Percentiles rank a stretch among this genome's conserved stretches.
Conservation (phyloP, 352 stramenopile species). For the Globisporangium camurandrum region DNA sequence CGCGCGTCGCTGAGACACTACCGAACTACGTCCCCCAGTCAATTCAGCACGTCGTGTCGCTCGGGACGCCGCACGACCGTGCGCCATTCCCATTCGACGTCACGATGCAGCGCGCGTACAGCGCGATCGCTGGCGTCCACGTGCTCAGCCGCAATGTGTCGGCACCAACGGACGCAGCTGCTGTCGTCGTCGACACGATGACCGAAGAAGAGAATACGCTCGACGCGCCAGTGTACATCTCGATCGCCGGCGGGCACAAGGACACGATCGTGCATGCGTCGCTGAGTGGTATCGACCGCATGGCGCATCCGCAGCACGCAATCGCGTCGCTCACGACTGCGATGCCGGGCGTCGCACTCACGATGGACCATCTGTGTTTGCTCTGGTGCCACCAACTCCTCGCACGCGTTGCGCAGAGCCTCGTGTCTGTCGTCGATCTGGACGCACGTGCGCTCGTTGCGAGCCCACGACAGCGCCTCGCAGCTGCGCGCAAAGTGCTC, state of each 20-base stretch:
- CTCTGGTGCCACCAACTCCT: conserved; percentile 84
- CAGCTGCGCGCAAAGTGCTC: conserved; percentile 32
- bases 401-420: conserved; percentile 44
- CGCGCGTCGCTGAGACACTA: conserved; percentile 49
- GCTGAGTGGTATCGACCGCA: conserved; percentile 23
- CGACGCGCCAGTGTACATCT: conserved; percentile 46
- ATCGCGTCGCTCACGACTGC: conserved; percentile 47
- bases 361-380: conserved; percentile 77
- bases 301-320: conserved; percentile 19
- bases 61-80: conserved; percentile 54
- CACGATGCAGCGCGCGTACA: conserved; percentile 58
- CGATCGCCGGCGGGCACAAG: conserved; percentile 75
- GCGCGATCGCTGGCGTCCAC: conserved; percentile 15
- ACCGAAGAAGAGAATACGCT: too few species aligned
- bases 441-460: conserved; percentile 35
- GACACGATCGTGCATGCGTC: conserved; percentile 68
- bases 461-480: conserved; percentile 29
- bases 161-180: conserved; percentile 2
- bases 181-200: too few species aligned
- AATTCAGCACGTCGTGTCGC: conserved; percentile 68
- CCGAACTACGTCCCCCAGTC: conserved; percentile 68
- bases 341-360: conserved; percentile 50
- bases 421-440: conserved; percentile 53
- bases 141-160: neutral
- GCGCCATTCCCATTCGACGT: conserved; percentile 61